phyloP scores from a whole-genome alignment of 1,139 yeast species.

The Candida sp. region DNA sequence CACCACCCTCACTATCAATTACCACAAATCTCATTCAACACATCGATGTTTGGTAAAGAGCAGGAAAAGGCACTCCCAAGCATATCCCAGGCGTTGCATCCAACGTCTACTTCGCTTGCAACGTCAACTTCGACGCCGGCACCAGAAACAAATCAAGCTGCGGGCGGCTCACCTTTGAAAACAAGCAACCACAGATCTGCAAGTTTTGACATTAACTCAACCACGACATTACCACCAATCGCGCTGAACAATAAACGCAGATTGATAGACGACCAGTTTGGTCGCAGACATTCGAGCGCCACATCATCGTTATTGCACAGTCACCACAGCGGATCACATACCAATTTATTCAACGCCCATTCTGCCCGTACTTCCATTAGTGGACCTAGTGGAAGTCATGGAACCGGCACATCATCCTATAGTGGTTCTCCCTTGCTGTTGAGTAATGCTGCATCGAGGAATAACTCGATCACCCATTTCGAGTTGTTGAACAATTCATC shows the following conservation, averaged over 20 bases:
- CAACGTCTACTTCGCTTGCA: conserved; percentile 12
- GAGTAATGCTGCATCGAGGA: conserved; percentile 34
- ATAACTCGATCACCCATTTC: conserved; percentile 40
- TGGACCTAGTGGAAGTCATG: conserved; percentile 8
- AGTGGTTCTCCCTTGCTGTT: conserved; percentile 36
- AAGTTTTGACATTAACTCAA: conserved; percentile 33
- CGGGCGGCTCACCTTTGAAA: conserved; percentile 10
- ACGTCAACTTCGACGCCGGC: conserved; percentile 12
- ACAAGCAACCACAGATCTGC: conserved; percentile 27
- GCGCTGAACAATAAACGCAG: conserved; percentile 27
- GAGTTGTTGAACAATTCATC: conserved; percentile 26
- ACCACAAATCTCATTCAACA: conserved; percentile 37
- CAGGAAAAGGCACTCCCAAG: conserved; percentile 13
- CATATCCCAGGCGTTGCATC: conserved; percentile 5
- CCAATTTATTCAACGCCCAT: conserved; percentile 18
- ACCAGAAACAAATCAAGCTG: conserved; percentile 8
- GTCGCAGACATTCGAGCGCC: conserved; percentile 35
- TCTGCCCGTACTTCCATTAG: conserved; percentile 8
- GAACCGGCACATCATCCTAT: conserved; percentile 11
- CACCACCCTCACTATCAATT: conserved; percentile 14
- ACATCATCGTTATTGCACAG: conserved; percentile 19
- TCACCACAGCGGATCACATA: conserved; percentile 19
- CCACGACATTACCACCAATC: conserved; percentile 23
- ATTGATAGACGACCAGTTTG: conserved; percentile 29
- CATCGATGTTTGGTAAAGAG: conserved; percentile 38